A percentile compares a stretch with the other conserved stretches of the same genome.
phyloP scores from a whole-genome alignment of 2,329 filamentous ascomycete species.

The Emmonsiellopsis sp. region DNA sequence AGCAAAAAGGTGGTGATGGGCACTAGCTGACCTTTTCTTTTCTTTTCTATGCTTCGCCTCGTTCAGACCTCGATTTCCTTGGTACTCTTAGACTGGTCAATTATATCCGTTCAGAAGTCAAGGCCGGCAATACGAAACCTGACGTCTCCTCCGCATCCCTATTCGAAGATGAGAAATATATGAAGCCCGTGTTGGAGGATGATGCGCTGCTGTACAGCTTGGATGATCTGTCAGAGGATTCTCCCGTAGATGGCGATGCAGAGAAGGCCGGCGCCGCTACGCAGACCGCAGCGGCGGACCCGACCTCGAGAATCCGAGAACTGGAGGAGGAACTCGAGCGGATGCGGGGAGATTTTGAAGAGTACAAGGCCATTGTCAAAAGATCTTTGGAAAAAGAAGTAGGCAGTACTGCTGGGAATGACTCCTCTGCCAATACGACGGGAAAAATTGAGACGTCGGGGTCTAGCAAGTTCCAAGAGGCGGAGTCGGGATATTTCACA shows the following conservation, averaged over 20 bases:
- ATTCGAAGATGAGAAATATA: slow-evolving; percentile 68
- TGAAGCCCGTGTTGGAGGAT: slow-evolving; percentile 79
- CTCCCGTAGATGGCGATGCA: background rate
- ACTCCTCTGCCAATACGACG: slow-evolving; percentile 6
- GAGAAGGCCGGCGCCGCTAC: slow-evolving; percentile 9
- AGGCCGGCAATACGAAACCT: slow-evolving; percentile 38
- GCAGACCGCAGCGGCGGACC: slow-evolving; percentile 23
- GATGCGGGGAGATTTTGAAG: slow-evolving; percentile 53
- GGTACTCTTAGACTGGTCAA: slow-evolving; percentile 68
- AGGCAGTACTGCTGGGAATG: slow-evolving; percentile 36
- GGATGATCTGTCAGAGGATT: slow-evolving; percentile 57
- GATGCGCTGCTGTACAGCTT: slow-evolving; percentile 82
- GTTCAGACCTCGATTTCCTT: slow-evolving; percentile 58
- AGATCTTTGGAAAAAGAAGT: slow-evolving; percentile 59
- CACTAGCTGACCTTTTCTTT: slow-evolving; percentile 11
- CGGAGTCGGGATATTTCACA: slow-evolving; percentile 54
- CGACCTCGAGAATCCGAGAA: slow-evolving; percentile 45
- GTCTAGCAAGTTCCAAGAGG: slow-evolving; percentile 35
- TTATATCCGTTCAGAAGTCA: slow-evolving; percentile 46
- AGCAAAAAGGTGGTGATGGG: slow-evolving; percentile 14
- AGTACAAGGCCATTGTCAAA: slow-evolving; percentile 57
- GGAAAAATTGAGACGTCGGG: slow-evolving; percentile 18
- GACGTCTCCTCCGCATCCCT: slow-evolving; percentile 51
- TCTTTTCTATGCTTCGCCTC: slow-evolving; percentile 10
- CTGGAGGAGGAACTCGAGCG: slow-evolving; percentile 55